phyloP scores from a whole-genome alignment of 129 eudicot genomes.

The Flaveria bidentis region DNA sequence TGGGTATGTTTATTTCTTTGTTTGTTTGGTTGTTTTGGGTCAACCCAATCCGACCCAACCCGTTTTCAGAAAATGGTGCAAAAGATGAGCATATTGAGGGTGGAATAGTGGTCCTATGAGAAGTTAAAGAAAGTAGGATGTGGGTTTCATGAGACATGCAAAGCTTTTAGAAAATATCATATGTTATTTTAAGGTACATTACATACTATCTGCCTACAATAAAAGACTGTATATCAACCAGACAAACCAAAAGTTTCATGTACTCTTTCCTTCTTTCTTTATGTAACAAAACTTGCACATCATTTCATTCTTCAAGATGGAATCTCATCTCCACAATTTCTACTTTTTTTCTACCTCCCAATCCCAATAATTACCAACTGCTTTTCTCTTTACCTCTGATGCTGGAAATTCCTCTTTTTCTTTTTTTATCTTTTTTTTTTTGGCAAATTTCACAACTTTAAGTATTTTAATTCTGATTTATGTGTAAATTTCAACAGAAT shows the following conservation, averaged over 20 bases:
- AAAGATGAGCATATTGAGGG: constrained; percentile 32
- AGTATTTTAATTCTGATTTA: constrained; percentile 19
- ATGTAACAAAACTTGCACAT: constrained; percentile 50
- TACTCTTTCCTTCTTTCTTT: constrained; percentile 52
- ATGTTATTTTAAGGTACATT: constrained; percentile 49
- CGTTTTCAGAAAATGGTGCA: constrained; percentile 11
- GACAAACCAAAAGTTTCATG: constrained; percentile 70
- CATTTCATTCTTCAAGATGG: constrained; percentile 58
- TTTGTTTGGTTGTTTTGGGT: not conserved
- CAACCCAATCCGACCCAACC: not conserved
- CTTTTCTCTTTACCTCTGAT: constrained; percentile 43
- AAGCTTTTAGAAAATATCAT: constrained; percentile 71
- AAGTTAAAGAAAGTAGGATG: constrained; percentile 40
- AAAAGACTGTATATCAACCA: constrained; percentile 58
- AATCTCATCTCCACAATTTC: constrained; percentile 64
- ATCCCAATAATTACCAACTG: constrained; percentile 56
- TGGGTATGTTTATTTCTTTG: too few species aligned
- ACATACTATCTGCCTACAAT: constrained; percentile 69
- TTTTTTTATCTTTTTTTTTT: not conserved
- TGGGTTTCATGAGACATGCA: constrained; percentile 53
- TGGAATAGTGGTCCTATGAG: constrained; percentile 45
- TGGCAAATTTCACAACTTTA: constrained; percentile 25
- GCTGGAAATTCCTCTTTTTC: constrained; percentile 35
- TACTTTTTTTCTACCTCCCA: constrained; percentile 53
- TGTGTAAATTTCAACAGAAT: constrained; percentile 19